Evolutionary conservation across 2,329 filamentous ascomycete genomes (phyloP), one percentile per base, ranked within the genome.

Genomic region (Cadophora luteo-olivacea): DNA sequence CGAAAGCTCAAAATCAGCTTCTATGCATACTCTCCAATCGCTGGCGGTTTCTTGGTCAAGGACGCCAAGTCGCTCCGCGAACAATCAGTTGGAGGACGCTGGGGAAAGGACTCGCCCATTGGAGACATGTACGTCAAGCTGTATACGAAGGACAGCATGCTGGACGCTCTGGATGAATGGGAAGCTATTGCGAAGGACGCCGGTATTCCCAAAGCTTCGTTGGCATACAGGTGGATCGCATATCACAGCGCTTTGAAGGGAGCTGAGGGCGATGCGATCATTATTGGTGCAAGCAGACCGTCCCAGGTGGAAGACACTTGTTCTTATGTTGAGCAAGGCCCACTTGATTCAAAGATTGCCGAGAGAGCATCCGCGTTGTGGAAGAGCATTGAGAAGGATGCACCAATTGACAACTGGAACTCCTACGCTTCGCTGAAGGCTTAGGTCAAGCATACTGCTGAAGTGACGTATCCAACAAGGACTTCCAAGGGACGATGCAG

Each of bases 1-100:
- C 83, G 57, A 60, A 75, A 75, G 58, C 68, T 76, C 16, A 67
- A 69, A 2, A 76, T 76, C 8, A 52, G 48, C 57, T 73, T 73
- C 64, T 86, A 89, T 22, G 79, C 88, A 57, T 89, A 89, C 79
- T 90, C 89, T 72, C 88, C 87, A 0, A 80, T 90, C 38, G 88
- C 87, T 2, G 88, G 88, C n/a, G 89, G 89, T 0, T 79, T 91
- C 45, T 86, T 91, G 74, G 84, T 83, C 25, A 76, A 76, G 61
- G 64, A 65, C 19, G 25, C 69, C 4, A 66, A 63, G 6, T 19
- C 63, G 6, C 14, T 73, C 1, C 67, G 66, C 7, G 67, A 41
- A 2, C 58, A 65, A 19, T 48, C 67, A 8, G 69, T 64, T 8
- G 54, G 65, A 19, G 77, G 78, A 14, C 72, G 78, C 2, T 79